Evolutionary conservation across 768 basidiomycete genomes (phyloP).

Genomic region (Cyclocybe cylindracea): DNA sequence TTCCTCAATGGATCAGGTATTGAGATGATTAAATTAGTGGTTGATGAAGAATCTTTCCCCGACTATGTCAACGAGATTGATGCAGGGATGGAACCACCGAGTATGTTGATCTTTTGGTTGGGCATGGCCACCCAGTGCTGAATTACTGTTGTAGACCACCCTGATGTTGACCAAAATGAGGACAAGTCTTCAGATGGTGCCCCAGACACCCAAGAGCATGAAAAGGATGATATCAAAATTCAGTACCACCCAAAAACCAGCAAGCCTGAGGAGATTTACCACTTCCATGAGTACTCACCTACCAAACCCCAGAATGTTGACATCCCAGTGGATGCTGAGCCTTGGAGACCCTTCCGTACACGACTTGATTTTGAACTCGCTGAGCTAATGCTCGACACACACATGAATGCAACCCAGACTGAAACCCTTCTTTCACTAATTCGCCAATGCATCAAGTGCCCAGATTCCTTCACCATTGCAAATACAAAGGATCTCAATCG

Average conservation of each 20-base stretch:
- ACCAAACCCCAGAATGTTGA: too few relatives aligned
- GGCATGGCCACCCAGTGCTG: too few relatives aligned
- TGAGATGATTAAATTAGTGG: too few relatives aligned
- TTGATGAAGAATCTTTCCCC: too few relatives aligned
- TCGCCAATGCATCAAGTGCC: not conserved
- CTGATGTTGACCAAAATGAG: too few relatives aligned
- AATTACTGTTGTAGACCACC: too few relatives aligned
- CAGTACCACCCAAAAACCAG: constrained; percentile 2
- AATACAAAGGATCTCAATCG: constrained; percentile 13
- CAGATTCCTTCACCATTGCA: constrained; percentile 12
- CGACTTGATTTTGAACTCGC: constrained; percentile 19
- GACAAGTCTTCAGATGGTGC: too few relatives aligned
- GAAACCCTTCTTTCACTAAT: constrained; percentile 7
- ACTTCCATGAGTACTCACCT: constrained; percentile 1
- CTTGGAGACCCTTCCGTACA: constrained; percentile 16
- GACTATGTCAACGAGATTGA: too few relatives aligned
- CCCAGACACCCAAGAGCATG: too few relatives aligned
- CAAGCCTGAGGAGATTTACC: not conserved
- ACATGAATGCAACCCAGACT: constrained; percentile 10
- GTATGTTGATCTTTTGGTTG: too few relatives aligned
- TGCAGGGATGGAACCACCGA: too few relatives aligned
- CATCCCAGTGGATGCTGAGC: not conserved
- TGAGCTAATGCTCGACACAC: constrained; percentile 16
- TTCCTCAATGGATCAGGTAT: too few relatives aligned
- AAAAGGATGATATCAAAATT: constrained; percentile 7